A percentile compares a stretch with the other conserved stretches of the same genome.
Evolutionary conservation across 2,329 filamentous ascomycete species (phyloP).

Genomic region (Monosporascus ibericus): DNA sequence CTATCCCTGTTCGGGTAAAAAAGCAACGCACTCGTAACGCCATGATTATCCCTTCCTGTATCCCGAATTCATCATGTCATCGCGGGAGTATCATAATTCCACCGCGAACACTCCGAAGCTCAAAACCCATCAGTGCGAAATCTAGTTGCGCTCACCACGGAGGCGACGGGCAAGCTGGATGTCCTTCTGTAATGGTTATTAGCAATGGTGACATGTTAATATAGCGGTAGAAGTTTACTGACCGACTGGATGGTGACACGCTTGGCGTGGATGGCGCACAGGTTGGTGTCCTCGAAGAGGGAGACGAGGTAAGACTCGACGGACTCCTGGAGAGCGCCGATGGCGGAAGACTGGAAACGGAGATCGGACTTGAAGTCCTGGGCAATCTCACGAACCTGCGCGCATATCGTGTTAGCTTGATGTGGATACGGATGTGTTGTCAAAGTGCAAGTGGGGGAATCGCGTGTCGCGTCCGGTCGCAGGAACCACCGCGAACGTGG

Average conservation of each 20-base stretch:
- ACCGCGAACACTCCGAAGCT: constrained; percentile 23
- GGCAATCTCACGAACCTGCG: constrained; percentile 81
- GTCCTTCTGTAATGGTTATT: constrained; percentile 60
- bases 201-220: constrained; percentile 16
- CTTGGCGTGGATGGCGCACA: constrained; percentile 98
- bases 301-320: constrained; percentile 98
- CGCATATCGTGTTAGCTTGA: constrained; percentile 13
- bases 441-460: background rate
- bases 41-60: constrained; percentile 34
- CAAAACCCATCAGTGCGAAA: constrained; percentile 17
- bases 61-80: constrained; percentile 34
- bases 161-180: constrained; percentile 95
- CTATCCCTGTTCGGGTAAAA: constrained; percentile 23
- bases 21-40: constrained; percentile 36
- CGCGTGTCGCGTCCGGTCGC: background rate
- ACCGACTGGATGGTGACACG: constrained; percentile 91
- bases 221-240: constrained; percentile 19
- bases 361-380: constrained; percentile 94
- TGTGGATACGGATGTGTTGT: background rate
- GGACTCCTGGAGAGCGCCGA: constrained; percentile 95
- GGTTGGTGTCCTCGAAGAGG: constrained; percentile 96
- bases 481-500: background rate
- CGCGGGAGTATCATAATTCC: constrained; percentile 31
- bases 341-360: constrained; percentile 97
- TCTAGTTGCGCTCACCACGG: constrained; percentile 85